Evolutionary conservation across 1,284 basidiomycete species (phyloP).

Genomic region (Puccinia triticina): DNA sequence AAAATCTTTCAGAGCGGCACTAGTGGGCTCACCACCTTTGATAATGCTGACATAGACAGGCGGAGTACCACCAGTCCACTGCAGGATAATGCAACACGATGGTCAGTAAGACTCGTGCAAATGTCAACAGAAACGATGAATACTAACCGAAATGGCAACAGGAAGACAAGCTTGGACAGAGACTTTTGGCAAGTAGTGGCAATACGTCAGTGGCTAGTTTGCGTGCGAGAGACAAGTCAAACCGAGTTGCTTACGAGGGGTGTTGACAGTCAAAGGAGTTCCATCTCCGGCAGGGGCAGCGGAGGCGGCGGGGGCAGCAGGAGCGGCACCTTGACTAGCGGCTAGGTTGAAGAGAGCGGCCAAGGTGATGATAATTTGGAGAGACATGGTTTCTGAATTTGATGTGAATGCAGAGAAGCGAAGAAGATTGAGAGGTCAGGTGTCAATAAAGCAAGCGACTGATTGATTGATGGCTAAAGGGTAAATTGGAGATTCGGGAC

Average conservation of each 20-base stretch:
- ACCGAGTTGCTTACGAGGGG: neutral
- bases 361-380: neutral
- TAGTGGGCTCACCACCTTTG: constrained; percentile 69
- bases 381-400: constrained; percentile 1
- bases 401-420: neutral
- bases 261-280: neutral
- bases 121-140: neutral
- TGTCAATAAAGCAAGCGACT: neutral
- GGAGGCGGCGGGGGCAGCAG: no score
- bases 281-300: no score
- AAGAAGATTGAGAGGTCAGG: neutral
- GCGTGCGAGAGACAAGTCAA: neutral
- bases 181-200: neutral
- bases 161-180: constrained; percentile 15
- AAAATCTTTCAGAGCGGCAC: constrained; percentile 1
- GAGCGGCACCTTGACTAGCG: neutral
- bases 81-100: constrained; percentile 58
- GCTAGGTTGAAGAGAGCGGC: neutral
- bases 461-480: neutral
- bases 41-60: constrained; percentile 72
- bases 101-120: neutral
- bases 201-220: neutral
- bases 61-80: constrained; percentile 66
- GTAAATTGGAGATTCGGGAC: neutral
- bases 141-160: constrained; percentile 8